phyloP scores from a whole-genome alignment of 495 filamentous ascomycete genomes.

The Pyrenula aspistea region DNA sequence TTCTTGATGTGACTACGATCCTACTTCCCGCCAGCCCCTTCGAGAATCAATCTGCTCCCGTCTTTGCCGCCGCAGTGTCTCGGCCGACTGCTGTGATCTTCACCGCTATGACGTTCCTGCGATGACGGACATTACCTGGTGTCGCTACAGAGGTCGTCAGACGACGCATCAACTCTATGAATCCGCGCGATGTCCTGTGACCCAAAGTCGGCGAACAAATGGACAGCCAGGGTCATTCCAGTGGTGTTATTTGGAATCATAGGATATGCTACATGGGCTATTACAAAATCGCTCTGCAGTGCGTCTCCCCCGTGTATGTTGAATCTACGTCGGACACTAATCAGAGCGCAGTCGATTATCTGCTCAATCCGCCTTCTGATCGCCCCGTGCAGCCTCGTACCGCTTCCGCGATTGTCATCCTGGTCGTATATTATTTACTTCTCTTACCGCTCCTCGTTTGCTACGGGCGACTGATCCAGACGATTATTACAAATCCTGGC shows the following conservation, averaged over 20 bases:
- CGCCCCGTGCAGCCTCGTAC: constrained; percentile 24
- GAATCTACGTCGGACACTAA: neutral
- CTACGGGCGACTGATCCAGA: constrained; percentile 56
- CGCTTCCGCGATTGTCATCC: constrained; percentile 52
- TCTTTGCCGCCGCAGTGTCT: no score
- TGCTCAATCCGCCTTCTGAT: constrained; percentile 39
- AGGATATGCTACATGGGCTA: constrained; percentile 49
- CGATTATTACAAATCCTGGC: constrained; percentile 55
- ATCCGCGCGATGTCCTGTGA: constrained; percentile 8
- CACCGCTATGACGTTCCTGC: no score
- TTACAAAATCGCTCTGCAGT: constrained; percentile 49
- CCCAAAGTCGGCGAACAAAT: constrained; percentile 36
- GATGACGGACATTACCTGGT: no score
- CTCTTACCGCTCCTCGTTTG: constrained; percentile 51
- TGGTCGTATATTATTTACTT: constrained; percentile 59
- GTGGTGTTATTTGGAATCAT: constrained; percentile 42
- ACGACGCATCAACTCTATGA: neutral
- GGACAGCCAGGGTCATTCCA: constrained; percentile 45
- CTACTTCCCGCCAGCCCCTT: no score
- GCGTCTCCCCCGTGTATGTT: constrained; percentile 10
- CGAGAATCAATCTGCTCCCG: no score
- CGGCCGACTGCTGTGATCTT: no score
- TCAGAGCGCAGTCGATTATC: constrained; percentile 42
- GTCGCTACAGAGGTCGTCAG: no score
- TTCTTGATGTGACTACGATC: no score